Evolutionary conservation across 2,329 filamentous ascomycete species (phyloP).

Genomic region (Aspergillus sp.): DNA sequence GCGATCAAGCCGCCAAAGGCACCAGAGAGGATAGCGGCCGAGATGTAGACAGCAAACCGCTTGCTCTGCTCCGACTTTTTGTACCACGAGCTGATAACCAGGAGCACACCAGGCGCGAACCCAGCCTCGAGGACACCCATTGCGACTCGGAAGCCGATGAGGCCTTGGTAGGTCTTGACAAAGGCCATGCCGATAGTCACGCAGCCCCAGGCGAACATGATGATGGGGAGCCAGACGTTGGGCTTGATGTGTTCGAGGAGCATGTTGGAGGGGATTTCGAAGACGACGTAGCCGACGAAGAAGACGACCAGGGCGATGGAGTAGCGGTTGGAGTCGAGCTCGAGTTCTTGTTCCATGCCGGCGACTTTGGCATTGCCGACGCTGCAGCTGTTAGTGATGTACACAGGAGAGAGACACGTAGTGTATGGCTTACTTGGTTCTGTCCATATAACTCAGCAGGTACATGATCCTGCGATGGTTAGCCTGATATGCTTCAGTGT

Average conservation of each 20-base stretch:
- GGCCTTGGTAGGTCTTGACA: neutral
- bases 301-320: constrained; percentile 1
- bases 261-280: constrained; percentile 3
- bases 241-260: neutral
- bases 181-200: neutral
- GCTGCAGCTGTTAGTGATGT: neutral
- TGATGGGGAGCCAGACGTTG: neutral
- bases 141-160: neutral
- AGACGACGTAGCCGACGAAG: constrained; percentile 1
- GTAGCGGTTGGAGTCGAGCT: neutral
- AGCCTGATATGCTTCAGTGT: neutral
- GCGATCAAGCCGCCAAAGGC: constrained; percentile 2
- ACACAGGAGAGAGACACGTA: neutral
- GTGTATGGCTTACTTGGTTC: neutral
- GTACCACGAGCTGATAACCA: neutral
- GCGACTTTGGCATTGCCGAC: constrained; percentile 2
- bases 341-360: neutral
- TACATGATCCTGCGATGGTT: neutral
- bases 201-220: constrained; percentile 2
- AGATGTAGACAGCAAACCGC: neutral
- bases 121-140: constrained; percentile 1
- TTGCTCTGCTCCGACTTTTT: neutral
- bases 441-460: neutral
- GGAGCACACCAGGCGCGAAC: neutral
- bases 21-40: neutral